Evolutionary conservation across 163 green algal genomes (phyloP).

Genomic region (Smithsoniella earleae): DNA sequence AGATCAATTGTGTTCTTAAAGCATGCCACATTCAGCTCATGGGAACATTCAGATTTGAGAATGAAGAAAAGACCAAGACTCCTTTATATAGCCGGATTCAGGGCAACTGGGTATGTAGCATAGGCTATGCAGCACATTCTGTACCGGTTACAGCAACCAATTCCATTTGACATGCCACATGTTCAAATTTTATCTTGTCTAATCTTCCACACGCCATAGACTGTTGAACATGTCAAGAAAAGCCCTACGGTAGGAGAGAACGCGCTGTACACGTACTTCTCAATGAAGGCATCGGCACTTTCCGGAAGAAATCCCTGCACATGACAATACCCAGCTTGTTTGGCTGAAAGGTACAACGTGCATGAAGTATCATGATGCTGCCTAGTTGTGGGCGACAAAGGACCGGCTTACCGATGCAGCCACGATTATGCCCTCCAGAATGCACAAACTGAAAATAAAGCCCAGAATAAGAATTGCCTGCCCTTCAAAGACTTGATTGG

Average conservation of each 20-base stretch:
- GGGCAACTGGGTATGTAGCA: too few species aligned
- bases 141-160: not conserved
- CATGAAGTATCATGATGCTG: not conserved
- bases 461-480: slow-evolving; percentile 34
- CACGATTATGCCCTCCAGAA: slow-evolving; percentile 44
- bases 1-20: too few species aligned
- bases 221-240: slow-evolving; percentile 40
- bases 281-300: slow-evolving; percentile 40
- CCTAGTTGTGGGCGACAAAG: not conserved
- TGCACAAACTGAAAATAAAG: slow-evolving; percentile 42
- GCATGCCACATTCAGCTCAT: too few species aligned
- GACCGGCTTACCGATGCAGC: slow-evolving; percentile 39
- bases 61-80: too few species aligned
- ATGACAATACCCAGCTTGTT: not conserved
- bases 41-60: too few species aligned
- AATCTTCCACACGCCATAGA: slow-evolving; percentile 53
- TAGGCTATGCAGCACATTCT: too few species aligned
- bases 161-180: not conserved
- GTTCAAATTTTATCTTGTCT: not conserved
- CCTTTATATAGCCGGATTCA: too few species aligned
- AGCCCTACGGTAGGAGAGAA: slow-evolving; percentile 47
- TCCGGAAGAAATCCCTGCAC: slow-evolving; percentile 49
- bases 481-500: slow-evolving; percentile 36
- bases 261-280: slow-evolving; percentile 40
- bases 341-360: not conserved